Conservation (phyloP, 805 yeast genomes). For the Ogataea corticis region DNA sequence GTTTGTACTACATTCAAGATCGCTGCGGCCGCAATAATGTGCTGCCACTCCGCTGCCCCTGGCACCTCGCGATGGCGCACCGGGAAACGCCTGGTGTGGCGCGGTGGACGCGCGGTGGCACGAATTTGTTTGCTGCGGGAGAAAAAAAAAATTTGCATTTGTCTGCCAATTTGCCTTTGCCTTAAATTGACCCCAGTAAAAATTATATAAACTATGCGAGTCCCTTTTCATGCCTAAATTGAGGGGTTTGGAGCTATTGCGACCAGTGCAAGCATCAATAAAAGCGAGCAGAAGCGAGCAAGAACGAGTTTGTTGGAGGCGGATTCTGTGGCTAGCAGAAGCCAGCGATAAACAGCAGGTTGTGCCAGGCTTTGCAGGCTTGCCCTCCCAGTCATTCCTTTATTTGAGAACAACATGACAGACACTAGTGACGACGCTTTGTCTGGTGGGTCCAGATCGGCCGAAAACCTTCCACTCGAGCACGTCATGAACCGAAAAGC, state of each 20-base stretch:
- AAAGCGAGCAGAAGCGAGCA: conserved; percentile 3
- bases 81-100: too few species aligned
- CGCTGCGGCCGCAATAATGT: too few species aligned
- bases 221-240: not conserved
- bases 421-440: not conserved
- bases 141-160: too few species aligned
- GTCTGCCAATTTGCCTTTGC: too few species aligned
- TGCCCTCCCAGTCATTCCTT: conserved; percentile 5
- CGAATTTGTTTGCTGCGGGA: too few species aligned
- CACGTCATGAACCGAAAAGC: conserved; percentile 2
- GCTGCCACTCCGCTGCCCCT: too few species aligned
- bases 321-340: conserved; percentile 4
- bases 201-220: not conserved
- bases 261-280: conserved; percentile 1
- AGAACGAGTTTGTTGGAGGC: conserved; percentile 1
- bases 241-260: not conserved
- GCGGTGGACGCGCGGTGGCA: too few species aligned
- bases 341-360: conserved; percentile 4
- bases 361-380: not conserved
- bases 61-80: too few species aligned
- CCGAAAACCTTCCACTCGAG: not conserved
- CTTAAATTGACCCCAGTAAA: too few species aligned
- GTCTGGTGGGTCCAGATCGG: not conserved
- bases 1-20: too few species aligned
- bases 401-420: not conserved